Evolutionary conservation across 202 grass and related monocot species (phyloP), one percentile per base, ranked within the genome.

Genomic region (Setaria viridis): DNA sequence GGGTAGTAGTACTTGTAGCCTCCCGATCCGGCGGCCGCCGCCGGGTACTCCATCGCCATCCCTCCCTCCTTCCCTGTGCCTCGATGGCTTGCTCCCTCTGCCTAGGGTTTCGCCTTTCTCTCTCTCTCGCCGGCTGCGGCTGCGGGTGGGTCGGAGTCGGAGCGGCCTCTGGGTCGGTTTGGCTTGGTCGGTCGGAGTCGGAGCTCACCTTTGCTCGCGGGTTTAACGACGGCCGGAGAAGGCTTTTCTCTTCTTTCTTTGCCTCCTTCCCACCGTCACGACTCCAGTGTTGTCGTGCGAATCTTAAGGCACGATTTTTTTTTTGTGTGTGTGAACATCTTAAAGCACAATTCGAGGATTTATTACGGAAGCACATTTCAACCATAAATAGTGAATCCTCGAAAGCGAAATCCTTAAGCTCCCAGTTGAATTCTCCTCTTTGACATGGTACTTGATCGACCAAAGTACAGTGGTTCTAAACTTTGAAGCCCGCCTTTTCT

Each of bases 31-130:
- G 66, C 65, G 29, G 34, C 43, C 43, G 75, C 62, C 80, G 89
- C 68, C 70, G 12, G 81, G 89, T 90, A 90, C 80, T 90, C 89
- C 89, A 90, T 89, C 54, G 49, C 74, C 39, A 41, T 41, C 39
- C 3, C 9, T 17, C 55, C 9, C 56, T 25, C 11, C 57, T 37
- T 43, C 16, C 25, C 50, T 75, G 30, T 13, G 35, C 20, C 20
- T 30, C 15, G 42, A 60, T 4, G 32, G 16, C n/a, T 25, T 9
- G 41, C 60, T 20, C n/a, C 30, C 81, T 64, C 30, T 1, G 14
- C 32, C 62, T 83, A 82, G 67, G 80, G 80, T 82, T 82, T 82
- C 53, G 11, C 33, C 48, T 11, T 33, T 48, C 58, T 1, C 48
- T 79, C 42, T 25, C 25, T 54, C 25, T 80, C 62, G 17, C 48